Percentiles rank a stretch among this genome's conserved stretches.
These are phyloP conservation scores for Antarctomyces pellizariae DNA, from an alignment of 495 filamentous ascomycete species.

Conservation along the genomic window DNA sequence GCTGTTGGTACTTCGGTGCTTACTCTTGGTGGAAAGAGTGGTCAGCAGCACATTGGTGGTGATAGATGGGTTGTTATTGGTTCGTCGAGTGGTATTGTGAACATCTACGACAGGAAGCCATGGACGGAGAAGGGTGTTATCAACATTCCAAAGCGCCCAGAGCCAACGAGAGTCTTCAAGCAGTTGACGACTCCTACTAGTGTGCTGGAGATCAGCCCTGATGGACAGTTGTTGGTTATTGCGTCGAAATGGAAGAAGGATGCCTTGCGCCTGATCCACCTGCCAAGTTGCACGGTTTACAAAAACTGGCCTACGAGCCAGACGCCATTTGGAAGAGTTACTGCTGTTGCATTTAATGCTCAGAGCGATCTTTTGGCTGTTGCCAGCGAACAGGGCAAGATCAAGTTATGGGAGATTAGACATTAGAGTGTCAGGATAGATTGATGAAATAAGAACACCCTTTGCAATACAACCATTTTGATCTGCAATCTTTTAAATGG, in stretches of 20 bases:
- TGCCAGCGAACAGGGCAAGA: conserved; percentile 65
- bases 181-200: conserved; percentile 70
- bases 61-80: conserved; percentile 80
- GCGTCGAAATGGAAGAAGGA: conserved; percentile 70
- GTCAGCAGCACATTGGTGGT: conserved; percentile 38
- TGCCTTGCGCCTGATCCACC: conserved; percentile 66
- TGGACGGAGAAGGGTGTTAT: conserved; percentile 20
- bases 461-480: no score
- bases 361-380: conserved; percentile 51
- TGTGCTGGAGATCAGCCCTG: conserved; percentile 54
- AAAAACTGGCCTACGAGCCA: conserved; percentile 84
- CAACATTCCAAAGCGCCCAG: conserved; percentile 36
- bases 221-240: conserved; percentile 74
- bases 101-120: conserved; percentile 64
- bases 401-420: conserved; percentile 70
- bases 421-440: no score
- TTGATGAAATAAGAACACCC: no score
- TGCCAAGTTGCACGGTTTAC: conserved; percentile 83
- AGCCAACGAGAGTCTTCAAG: conserved; percentile 47
- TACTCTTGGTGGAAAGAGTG: conserved; percentile 40
- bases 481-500: no score
- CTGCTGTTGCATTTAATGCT: conserved; percentile 52
- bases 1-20: conserved; percentile 67
- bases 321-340: conserved; percentile 74
- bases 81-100: conserved; percentile 63